These are phyloP conservation scores for Linum usitatissimum DNA, from an alignment of 345 rosid species.

Conservation along the genomic window DNA sequence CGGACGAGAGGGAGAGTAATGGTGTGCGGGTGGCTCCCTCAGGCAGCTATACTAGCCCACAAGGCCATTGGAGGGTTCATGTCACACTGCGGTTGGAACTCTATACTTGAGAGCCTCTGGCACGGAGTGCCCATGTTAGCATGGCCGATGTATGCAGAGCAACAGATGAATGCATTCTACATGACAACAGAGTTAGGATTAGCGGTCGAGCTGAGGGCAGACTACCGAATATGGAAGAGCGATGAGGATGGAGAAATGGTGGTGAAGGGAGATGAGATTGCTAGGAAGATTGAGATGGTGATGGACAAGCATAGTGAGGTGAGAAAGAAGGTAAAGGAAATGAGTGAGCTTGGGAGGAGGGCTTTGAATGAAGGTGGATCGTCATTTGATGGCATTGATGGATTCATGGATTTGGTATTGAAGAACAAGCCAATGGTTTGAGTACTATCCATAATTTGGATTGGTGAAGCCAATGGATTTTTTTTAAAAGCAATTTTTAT, in stretches of 20 bases:
- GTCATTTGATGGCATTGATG: constrained; percentile 9
- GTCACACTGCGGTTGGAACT: neutral
- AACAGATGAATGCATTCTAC: neutral
- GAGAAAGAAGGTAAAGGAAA: constrained; percentile 25
- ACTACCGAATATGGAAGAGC: neutral
- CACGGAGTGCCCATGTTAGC: neutral
- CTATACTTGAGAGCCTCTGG: neutral
- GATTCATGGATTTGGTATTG: constrained; percentile 18
- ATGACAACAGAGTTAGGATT: neutral
- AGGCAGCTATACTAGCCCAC: neutral
- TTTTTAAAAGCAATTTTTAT: too few relatives aligned
- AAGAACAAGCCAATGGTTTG: neutral
- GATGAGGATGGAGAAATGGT: neutral
- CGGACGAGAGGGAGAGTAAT: neutral
- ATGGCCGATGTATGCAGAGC: neutral
- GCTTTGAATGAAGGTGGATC: constrained; percentile 11
- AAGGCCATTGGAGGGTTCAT: neutral
- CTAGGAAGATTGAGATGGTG: neutral
- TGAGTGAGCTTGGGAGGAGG: constrained; percentile 17
- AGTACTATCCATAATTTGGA: too few relatives aligned
- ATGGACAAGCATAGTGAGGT: constrained; percentile 8
- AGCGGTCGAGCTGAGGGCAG: neutral
- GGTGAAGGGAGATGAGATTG: neutral
- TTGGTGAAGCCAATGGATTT: too few relatives aligned
- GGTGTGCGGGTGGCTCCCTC: neutral